Conservation (phyloP, 1,284 basidiomycete genomes). For the Microstroma glucosiphilum region DNA sequence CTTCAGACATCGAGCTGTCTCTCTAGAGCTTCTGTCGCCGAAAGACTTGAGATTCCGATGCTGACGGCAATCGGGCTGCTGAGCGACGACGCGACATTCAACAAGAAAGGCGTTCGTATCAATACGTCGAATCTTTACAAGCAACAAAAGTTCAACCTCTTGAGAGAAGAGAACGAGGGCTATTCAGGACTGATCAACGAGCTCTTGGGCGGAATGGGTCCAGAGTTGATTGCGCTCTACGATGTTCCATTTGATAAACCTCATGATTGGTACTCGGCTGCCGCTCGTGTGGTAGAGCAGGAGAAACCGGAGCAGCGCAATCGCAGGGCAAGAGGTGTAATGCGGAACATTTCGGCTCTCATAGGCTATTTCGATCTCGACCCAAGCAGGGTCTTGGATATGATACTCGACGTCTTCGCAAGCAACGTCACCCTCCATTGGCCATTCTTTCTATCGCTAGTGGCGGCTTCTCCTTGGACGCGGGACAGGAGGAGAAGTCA, state of each 20-base stretch:
- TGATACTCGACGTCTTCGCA: slow-evolving; percentile 85
- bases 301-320: slow-evolving; percentile 30
- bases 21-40: slow-evolving; percentile 2
- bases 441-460: slow-evolving; percentile 80
- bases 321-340: slow-evolving; percentile 39
- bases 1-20: background rate
- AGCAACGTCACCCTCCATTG: slow-evolving; percentile 75
- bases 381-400: slow-evolving; percentile 84
- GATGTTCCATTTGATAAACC: slow-evolving; percentile 31
- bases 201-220: slow-evolving; percentile 70
- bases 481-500: background rate
- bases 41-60: slow-evolving; percentile 32
- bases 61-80: slow-evolving; percentile 29
- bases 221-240: slow-evolving; percentile 59
- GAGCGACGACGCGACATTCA: slow-evolving; percentile 30
- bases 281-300: slow-evolving; percentile 25
- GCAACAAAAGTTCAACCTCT: slow-evolving; percentile 95
- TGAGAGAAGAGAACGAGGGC: slow-evolving; percentile 94
- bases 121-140: slow-evolving; percentile 62
- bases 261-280: background rate
- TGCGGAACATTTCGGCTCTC: slow-evolving; percentile 40
- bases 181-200: slow-evolving; percentile 86
- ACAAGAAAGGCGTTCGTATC: slow-evolving; percentile 37
- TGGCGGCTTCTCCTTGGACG: slow-evolving; percentile 76
- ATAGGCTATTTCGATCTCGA: slow-evolving; percentile 84